Base-by-base conservation (phyloP, 139 green algal species). In the Pleodorina starrii region DNA sequence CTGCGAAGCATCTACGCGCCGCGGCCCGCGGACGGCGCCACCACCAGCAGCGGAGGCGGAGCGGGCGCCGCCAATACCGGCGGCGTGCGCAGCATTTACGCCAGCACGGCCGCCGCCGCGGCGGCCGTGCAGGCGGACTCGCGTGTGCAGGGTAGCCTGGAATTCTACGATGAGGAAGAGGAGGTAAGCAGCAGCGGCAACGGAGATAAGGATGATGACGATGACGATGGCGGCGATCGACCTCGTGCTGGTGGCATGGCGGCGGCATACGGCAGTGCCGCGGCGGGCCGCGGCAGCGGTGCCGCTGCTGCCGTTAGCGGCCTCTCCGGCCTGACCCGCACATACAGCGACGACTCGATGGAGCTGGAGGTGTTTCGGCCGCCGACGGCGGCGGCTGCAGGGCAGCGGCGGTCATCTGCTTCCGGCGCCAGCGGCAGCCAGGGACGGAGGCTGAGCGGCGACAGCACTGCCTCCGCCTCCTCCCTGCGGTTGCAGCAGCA, bases 331-430 rank as follows among this genome's bases (percentile, higher is more conserved):
- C 72, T 80, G 1, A 76, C 32, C 68, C 68, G 68, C 35, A 46
- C 63, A 2, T 87, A 88, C 84, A 60, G 36, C 48, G 84, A 89
- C 29, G 46, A 40, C 0, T 89, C 84, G 36, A 82, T 81, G 84
- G 84, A 89, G 69, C 69, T 89, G 6, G 84, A 89, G 68, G 69
- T 89, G 25, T 89, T 89, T 36, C 10, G 38, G 12, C 84, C 84
- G 14, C 48, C 46, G 17, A 9, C 9, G 5, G 1, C 63, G 0
- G 1, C 63, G 0, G 29, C 79, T 36, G 59, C 42, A 14, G 1
- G 40, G 42, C 23, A 73, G 54, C 36, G 40, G 78, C 78, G 9
- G 48, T 5, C 1, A 36, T 66, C 54, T 48, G 48, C n/a, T n/a
- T n/a, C n/a, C n/a, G 10, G 50, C 51, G 51, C 32, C 19, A 32